Percentiles rank a stretch among this genome's conserved stretches.
Conservation (phyloP, 1,139 yeast genomes). For the Zygotorulaspora mrakii region DNA sequence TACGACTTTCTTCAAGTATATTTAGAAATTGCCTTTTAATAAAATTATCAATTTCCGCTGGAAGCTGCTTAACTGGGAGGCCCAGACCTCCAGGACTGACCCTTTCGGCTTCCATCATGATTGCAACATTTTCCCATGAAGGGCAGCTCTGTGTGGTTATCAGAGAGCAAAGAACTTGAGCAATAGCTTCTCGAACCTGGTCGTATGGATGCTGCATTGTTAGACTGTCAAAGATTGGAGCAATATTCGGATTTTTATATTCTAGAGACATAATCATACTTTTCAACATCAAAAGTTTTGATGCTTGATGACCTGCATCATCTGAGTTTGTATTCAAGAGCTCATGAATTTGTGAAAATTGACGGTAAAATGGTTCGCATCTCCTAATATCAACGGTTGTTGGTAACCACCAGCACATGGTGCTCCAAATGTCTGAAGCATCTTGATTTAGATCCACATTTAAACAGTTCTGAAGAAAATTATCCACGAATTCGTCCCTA, state of each 20-base stretch:
- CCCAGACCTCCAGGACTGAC: constrained; percentile 42
- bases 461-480: constrained; percentile 48
- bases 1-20: constrained; percentile 45
- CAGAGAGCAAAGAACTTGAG: constrained; percentile 56
- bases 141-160: constrained; percentile 53
- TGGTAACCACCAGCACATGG: constrained; percentile 74
- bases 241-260: constrained; percentile 56
- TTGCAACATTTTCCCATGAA: constrained; percentile 44
- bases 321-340: constrained; percentile 52
- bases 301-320: constrained; percentile 65
- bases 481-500: constrained; percentile 48
- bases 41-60: constrained; percentile 30
- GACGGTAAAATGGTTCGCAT: constrained; percentile 49
- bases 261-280: constrained; percentile 53
- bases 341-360: constrained; percentile 43
- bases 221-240: constrained; percentile 44
- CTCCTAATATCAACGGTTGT: constrained; percentile 65
- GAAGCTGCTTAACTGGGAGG: constrained; percentile 30
- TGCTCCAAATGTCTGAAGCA: constrained; percentile 70
- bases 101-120: constrained; percentile 40
- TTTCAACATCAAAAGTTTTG: constrained; percentile 53
- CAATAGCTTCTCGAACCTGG: constrained; percentile 69
- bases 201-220: constrained; percentile 65
- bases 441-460: constrained; percentile 70
- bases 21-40: constrained; percentile 42